Conservation (phyloP, 2,329 filamentous ascomycete genomes). For the Cryphonectria carpinicola region DNA sequence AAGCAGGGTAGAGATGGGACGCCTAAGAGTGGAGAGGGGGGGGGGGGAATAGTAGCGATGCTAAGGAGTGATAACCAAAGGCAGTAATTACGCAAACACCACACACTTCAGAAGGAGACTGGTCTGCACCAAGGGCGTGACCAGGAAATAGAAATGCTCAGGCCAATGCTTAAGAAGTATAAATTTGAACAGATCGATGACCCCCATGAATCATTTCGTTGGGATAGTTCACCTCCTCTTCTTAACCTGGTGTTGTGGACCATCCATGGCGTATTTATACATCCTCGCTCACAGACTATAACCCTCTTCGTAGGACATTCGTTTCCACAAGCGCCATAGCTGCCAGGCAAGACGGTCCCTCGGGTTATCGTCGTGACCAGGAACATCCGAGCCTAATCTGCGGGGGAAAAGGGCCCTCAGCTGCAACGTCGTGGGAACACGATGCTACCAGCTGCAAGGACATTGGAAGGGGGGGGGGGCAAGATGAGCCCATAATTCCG, state of each 20-base stretch:
- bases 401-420: neutral
- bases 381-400: neutral
- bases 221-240: neutral
- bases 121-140: neutral
- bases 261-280: neutral
- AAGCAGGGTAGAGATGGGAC: neutral
- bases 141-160: neutral
- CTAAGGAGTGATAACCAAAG: neutral
- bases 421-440: conserved; percentile 12
- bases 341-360: neutral
- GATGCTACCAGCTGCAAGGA: conserved; percentile 5
- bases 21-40: too few relatives aligned
- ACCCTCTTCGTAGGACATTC: neutral
- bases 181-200: neutral
- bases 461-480: neutral
- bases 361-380: neutral
- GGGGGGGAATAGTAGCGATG: neutral
- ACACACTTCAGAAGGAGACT: neutral
- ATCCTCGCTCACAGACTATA: neutral
- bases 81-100: neutral
- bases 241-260: neutral
- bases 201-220: neutral
- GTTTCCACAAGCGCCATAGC: neutral
- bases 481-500: neutral
- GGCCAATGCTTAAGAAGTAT: neutral